Conservation (phyloP, 1,139 yeast genomes). For the Lodderomyces pseudojiufengensis region DNA sequence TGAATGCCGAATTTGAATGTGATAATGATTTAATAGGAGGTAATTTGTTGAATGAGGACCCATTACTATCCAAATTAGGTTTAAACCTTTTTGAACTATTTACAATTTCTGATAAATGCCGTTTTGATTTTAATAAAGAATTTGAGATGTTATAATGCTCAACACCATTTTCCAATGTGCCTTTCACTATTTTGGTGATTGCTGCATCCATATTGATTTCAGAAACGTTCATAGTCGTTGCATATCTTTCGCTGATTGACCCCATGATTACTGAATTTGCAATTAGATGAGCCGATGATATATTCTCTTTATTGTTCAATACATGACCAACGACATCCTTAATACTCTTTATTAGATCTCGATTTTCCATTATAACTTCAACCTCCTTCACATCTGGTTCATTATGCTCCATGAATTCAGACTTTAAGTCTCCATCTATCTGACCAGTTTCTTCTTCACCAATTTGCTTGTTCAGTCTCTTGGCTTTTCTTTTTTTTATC, state of each 20-base stretch:
- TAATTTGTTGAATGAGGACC: neutral
- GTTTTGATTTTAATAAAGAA: neutral
- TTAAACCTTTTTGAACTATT: conserved; percentile 1
- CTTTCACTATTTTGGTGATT: neutral
- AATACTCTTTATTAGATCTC: too few species aligned
- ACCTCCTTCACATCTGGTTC: too few species aligned
- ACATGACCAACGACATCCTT: too few species aligned
- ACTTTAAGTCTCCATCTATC: too few species aligned
- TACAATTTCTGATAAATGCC: conserved; percentile 3
- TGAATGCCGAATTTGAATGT: neutral
- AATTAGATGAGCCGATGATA: neutral
- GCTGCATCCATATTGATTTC: conserved; percentile 1
- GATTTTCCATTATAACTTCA: too few species aligned
- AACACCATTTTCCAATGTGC: neutral
- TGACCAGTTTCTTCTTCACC: conserved; percentile 21
- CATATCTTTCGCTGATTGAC: neutral
- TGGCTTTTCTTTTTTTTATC: conserved; percentile 60
- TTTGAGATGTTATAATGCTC: too few species aligned
- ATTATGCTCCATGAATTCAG: too few species aligned
- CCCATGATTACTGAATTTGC: neutral
- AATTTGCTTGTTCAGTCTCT: conserved; percentile 44
- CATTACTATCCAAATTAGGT: neutral
- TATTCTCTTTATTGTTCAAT: neutral
- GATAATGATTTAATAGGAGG: neutral
- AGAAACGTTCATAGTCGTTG: neutral